Evolutionary conservation across 148 eudicot species (phyloP).

Genomic region (Persicaria maculosa): DNA sequence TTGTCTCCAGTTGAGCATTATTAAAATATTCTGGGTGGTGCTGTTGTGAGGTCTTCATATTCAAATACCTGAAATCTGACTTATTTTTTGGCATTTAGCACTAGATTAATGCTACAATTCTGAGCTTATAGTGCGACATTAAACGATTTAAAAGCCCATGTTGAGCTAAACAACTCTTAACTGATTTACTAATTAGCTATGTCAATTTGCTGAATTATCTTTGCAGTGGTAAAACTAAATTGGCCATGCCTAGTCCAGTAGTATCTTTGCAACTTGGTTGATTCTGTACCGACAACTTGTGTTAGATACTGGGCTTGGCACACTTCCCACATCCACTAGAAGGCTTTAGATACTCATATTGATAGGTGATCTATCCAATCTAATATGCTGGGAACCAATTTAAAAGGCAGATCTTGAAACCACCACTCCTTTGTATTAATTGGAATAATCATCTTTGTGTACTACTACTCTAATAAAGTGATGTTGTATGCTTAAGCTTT

Average conservation of each 20-base stretch:
- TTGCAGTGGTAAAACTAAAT: too few relatives aligned
- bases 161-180: too few relatives aligned
- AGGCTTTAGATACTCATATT: neutral
- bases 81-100: neutral
- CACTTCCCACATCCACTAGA: neutral
- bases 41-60: neutral
- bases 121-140: neutral
- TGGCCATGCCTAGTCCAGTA: too few relatives aligned
- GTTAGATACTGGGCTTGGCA: neutral
- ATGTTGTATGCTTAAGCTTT: too few relatives aligned
- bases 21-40: neutral
- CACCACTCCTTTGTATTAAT: neutral
- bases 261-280: neutral
- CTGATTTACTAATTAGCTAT: too few relatives aligned
- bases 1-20: neutral
- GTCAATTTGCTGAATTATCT: too few relatives aligned
- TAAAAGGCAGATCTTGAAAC: neutral
- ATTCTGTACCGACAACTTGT: neutral
- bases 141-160: too few relatives aligned
- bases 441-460: neutral
- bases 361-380: neutral
- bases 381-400: constrained; percentile 1
- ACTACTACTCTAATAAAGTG: too few relatives aligned
- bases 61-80: constrained; percentile 12
- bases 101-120: neutral